These are phyloP conservation scores for Aspergillus niger DNA, from an alignment of 2,329 filamentous ascomycete genomes.

Conservation along the genomic window DNA sequence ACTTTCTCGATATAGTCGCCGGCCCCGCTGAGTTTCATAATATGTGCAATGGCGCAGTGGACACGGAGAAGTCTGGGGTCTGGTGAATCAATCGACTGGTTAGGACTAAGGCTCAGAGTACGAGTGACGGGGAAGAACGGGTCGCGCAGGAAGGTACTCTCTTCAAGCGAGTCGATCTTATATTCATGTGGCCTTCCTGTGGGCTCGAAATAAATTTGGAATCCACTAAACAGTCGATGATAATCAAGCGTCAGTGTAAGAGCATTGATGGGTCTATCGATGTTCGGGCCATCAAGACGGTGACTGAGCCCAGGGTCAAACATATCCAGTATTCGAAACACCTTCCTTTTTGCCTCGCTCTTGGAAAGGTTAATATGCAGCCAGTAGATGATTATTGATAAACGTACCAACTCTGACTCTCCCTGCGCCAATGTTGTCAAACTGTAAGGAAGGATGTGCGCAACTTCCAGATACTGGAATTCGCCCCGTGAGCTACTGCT, in stretches of 20 bases:
- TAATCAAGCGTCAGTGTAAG: constrained; percentile 21
- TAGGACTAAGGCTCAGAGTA: constrained; percentile 25
- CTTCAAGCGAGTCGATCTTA: constrained; percentile 22
- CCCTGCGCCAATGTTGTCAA: constrained; percentile 22
- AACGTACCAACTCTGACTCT: constrained; percentile 20
- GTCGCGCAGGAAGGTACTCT: constrained; percentile 20
- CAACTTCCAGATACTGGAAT: constrained; percentile 25
- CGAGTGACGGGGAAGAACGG: constrained; percentile 24
- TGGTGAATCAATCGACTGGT: constrained; percentile 35
- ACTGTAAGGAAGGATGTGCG: constrained; percentile 26
- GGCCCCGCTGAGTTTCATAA: constrained; percentile 27
- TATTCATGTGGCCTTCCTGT: constrained; percentile 20
- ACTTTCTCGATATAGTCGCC: constrained; percentile 27
- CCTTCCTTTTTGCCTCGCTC: constrained; percentile 20
- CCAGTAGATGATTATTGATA: not conserved
- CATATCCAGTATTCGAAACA: constrained; percentile 22
- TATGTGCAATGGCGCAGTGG: constrained; percentile 30
- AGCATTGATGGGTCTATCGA: constrained; percentile 25
- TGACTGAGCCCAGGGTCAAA: constrained; percentile 22
- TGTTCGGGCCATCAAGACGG: constrained; percentile 20
- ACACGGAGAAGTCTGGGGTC: constrained; percentile 28
- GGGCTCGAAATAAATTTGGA: constrained; percentile 24
- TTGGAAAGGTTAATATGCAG: not conserved
- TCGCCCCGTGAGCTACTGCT: constrained; percentile 10
- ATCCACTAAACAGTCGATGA: constrained; percentile 22